Evolutionary conservation across 2,329 filamentous ascomycete species (phyloP).

Genomic region (Talaromyces marneffei): DNA sequence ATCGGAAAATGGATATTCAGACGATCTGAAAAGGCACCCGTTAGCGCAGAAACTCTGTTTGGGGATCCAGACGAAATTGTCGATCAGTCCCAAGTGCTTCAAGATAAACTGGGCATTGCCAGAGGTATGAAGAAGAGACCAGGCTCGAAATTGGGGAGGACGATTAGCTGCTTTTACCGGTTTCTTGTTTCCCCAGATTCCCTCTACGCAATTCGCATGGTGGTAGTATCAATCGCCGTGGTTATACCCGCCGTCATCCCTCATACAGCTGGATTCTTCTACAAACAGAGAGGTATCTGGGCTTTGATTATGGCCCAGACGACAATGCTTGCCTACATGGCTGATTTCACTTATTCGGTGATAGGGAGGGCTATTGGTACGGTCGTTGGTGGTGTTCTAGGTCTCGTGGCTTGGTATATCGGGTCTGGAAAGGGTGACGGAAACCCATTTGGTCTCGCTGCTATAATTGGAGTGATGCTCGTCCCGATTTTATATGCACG

Average conservation of each 20-base stretch:
- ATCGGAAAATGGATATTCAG: slow-evolving; percentile 37
- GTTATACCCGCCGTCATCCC: slow-evolving; percentile 41
- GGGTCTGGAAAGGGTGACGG: slow-evolving; percentile 45
- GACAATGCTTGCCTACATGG: slow-evolving; percentile 45
- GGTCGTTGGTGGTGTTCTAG: slow-evolving; percentile 44
- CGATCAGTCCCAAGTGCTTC: slow-evolving; percentile 31
- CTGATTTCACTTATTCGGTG: slow-evolving; percentile 47
- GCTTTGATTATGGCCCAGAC: slow-evolving; percentile 49
- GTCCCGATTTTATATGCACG: slow-evolving; percentile 32
- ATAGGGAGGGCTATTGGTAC: slow-evolving; percentile 41
- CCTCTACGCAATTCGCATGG: slow-evolving; percentile 46
- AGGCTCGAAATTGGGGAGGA: slow-evolving; percentile 24
- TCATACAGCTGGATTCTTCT: slow-evolving; percentile 45
- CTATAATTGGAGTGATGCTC: slow-evolving; percentile 32
- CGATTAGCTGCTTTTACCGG: slow-evolving; percentile 29
- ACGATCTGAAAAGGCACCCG: slow-evolving; percentile 22
- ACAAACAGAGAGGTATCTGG: slow-evolving; percentile 50
- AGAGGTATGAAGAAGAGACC: slow-evolving; percentile 27
- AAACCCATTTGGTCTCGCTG: slow-evolving; percentile 48
- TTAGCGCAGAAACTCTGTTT: slow-evolving; percentile 15
- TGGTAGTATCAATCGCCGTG: slow-evolving; percentile 43
- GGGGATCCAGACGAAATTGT: slow-evolving; percentile 26
- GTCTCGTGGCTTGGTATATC: slow-evolving; percentile 48
- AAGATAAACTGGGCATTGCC: slow-evolving; percentile 35
- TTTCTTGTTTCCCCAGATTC: slow-evolving; percentile 43